Percentiles rank a stretch among this genome's conserved stretches.
Evolutionary conservation across 495 filamentous ascomycete genomes (phyloP).

Genomic region (Rusavskia elegans): DNA sequence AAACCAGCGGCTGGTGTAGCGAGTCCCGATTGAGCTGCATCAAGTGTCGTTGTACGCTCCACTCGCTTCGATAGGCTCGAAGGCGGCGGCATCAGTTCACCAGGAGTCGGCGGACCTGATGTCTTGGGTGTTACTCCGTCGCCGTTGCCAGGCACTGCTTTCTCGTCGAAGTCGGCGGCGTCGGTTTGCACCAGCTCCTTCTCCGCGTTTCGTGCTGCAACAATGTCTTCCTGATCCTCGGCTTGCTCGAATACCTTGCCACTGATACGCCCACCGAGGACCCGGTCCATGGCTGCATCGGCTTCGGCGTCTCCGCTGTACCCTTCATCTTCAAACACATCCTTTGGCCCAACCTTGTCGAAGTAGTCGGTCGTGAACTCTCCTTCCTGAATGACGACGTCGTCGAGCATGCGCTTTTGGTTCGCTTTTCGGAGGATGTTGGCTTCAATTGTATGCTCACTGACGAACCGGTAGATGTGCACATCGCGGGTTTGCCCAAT

Average conservation of each 20-base stretch:
- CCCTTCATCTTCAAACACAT: constrained; percentile 36
- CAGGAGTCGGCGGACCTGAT: constrained; percentile 16
- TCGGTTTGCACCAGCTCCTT: constrained; percentile 77
- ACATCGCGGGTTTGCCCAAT: constrained; percentile 98
- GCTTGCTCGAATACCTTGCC: constrained; percentile 64
- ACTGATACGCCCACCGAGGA: constrained; percentile 45
- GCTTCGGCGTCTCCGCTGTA: constrained; percentile 45
- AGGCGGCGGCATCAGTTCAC: constrained; percentile 13
- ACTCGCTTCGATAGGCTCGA: constrained; percentile 25
- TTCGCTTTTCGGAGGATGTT: constrained; percentile 94
- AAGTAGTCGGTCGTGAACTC: constrained; percentile 98
- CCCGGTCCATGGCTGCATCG: constrained; percentile 72
- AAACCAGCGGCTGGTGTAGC: constrained; percentile 8
- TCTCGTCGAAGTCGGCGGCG: constrained; percentile 82
- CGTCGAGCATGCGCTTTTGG: constrained; percentile 95
- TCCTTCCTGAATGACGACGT: constrained; percentile 96
- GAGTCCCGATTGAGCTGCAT: constrained; percentile 19
- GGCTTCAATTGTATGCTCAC: constrained; percentile 94
- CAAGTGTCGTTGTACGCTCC: constrained; percentile 31
- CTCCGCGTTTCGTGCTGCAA: constrained; percentile 72
- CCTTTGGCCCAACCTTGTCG: constrained; percentile 58
- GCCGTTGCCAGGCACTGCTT: constrained; percentile 26
- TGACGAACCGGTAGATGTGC: constrained; percentile 94
- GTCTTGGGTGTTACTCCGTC: constrained; percentile 18
- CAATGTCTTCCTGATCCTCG: constrained; percentile 84